These are phyloP conservation scores for Arctostaphylos glauca DNA, from an alignment of 148 eudicot species.

Conservation along the genomic window DNA sequence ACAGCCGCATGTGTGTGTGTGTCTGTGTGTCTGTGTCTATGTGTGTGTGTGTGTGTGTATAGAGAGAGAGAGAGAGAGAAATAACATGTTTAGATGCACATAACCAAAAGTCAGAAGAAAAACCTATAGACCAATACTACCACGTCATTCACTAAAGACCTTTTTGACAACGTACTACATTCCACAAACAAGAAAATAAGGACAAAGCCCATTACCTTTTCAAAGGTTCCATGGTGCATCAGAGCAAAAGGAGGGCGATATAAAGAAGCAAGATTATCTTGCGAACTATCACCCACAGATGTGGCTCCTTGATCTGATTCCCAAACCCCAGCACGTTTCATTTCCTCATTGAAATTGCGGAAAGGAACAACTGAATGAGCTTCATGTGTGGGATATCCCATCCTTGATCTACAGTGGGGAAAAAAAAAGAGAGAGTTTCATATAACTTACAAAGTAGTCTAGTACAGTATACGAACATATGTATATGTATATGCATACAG, in stretches of 20 bases:
- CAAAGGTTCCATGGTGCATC: slow-evolving; percentile 84
- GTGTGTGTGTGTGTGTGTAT: no score
- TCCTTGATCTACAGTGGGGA: slow-evolving; percentile 27
- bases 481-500: neutral
- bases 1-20: neutral
- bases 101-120: no score
- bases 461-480: neutral
- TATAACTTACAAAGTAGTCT: slow-evolving; percentile 2
- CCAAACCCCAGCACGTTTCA: slow-evolving; percentile 68
- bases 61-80: no score
- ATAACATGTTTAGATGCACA: no score
- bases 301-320: slow-evolving; percentile 68
- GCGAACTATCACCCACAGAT: slow-evolving; percentile 55
- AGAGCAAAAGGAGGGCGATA: slow-evolving; percentile 89
- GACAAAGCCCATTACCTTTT: slow-evolving; percentile 50
- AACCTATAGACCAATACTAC: neutral
- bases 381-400: slow-evolving; percentile 51
- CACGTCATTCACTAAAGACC: neutral
- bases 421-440: neutral
- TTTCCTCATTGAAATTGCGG: slow-evolving; percentile 91
- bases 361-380: slow-evolving; percentile 71
- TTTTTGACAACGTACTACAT: neutral
- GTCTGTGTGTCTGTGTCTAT: no score
- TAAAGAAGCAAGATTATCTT: slow-evolving; percentile 86
- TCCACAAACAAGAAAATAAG: neutral